These are phyloP conservation scores for Hymenoscyphus scutula DNA, from an alignment of 2,329 filamentous ascomycete genomes.

Conservation along the genomic window DNA sequence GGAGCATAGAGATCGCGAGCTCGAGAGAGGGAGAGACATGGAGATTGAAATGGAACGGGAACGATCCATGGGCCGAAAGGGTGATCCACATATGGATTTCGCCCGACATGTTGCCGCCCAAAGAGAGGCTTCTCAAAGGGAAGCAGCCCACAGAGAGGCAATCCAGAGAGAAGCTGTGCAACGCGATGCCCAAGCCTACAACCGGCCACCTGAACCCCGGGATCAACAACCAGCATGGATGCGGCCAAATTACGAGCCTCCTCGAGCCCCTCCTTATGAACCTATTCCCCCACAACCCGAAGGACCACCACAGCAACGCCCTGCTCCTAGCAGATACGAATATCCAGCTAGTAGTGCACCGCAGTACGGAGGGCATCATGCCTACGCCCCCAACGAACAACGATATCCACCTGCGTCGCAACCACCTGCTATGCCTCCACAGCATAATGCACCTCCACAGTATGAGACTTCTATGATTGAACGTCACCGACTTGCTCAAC, in stretches of 20 bases:
- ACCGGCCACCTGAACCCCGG: conserved; percentile 29
- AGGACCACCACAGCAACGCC: conserved; percentile 17
- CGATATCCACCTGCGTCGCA: conserved; percentile 38
- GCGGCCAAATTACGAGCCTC: conserved; percentile 30
- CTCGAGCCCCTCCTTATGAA: conserved; percentile 21
- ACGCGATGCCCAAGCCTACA: conserved; percentile 28
- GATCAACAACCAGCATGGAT: conserved; percentile 32
- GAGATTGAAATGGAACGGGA: conserved; percentile 23
- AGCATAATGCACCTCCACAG: conserved; percentile 35
- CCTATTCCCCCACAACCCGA: conserved; percentile 16
- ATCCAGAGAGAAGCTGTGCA: conserved; percentile 13
- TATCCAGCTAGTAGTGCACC: conserved; percentile 29
- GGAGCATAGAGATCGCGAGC: conserved; percentile 30
- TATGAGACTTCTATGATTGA: conserved; percentile 32
- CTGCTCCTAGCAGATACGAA: conserved; percentile 28
- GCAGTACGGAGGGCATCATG: conserved; percentile 28
- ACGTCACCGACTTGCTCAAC: conserved; percentile 36
- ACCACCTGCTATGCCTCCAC: conserved; percentile 35
- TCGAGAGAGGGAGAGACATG: conserved; percentile 26
- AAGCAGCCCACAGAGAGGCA: background rate
- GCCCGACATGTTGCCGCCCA: conserved; percentile 28
- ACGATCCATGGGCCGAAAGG: conserved; percentile 18
- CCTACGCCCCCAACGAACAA: conserved; percentile 30
- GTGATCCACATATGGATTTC: conserved; percentile 32
- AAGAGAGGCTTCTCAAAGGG: conserved; percentile 19